Evolutionary conservation across 2,329 filamentous ascomycete genomes (phyloP), one percentile per base, ranked within the genome.

Genomic region (Grosmannia serpens): DNA sequence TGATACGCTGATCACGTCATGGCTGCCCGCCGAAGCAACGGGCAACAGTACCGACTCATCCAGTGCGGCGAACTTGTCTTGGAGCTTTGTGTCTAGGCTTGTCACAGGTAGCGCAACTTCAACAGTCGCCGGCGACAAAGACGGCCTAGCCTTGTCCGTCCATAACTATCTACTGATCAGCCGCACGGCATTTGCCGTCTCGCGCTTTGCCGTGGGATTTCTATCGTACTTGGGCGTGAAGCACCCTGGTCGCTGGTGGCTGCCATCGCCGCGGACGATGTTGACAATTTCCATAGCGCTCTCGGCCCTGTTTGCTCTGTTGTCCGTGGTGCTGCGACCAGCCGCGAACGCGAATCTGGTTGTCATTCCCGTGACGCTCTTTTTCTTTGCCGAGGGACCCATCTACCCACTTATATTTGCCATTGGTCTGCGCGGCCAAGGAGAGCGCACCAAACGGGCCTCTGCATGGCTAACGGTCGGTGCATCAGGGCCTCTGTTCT

Each of bases 321-420:
- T 82, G 6, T 71, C 76, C 4, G 75, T 79, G 35, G 70, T 77
- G 2, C 62, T 83, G 11, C 70, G 68, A 3, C 73, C 73, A 4
- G 57, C 63, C 47, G 9, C 9, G 1, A 73, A 80, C 59, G 72
- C 78, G 0, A 77, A 82, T 62, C 63, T 79, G 0, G 68, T 84
- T 27, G 72, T 75, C 27, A 75, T 82, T n/a, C 85, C 89, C 63
- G 73, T 88, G 2, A 76, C 85, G 46, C 65, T 91, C 31, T 87
- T 88, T 62, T 85, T 89, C 63, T 89, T 95, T 70, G 89, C 88
- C 66, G 89, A 92, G 69, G 88, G 86, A 0, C 89, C 90, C 56
- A 82, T 89, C 64, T 95, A 89, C 77, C 90, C 91, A 0, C 84
- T 91, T 1, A 85, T 94, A 60, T 90, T 91, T 64, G 84, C 88